A percentile compares a stretch with the other conserved stretches of the same genome.
These are phyloP conservation scores for Trichomonas tenax DNA, from an alignment of 208 protist species.

Conservation along the genomic window DNA sequence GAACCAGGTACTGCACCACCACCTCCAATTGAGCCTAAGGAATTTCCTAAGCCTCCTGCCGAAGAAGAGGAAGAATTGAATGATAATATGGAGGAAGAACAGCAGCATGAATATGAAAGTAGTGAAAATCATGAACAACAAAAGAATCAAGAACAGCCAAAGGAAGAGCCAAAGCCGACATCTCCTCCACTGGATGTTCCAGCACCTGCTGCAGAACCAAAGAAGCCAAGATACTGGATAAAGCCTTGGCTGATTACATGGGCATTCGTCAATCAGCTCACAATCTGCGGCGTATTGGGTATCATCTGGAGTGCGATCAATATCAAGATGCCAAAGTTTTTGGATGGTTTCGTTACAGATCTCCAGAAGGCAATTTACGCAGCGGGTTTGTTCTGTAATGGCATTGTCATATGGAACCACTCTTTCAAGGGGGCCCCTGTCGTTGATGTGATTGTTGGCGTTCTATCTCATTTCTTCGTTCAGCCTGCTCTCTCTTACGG, in stretches of 20 bases:
- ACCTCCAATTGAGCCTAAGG: not conserved
- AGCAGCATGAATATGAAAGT: not conserved
- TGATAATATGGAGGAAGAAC: not conserved
- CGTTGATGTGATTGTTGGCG: not conserved
- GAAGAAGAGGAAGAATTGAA: not conserved
- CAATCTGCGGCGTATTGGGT: not conserved
- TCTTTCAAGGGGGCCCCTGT: not conserved
- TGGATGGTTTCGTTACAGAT: not conserved
- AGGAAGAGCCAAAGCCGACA: not conserved
- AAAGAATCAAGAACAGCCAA: not conserved
- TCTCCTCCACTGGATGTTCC: not conserved
- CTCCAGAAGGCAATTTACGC: not conserved
- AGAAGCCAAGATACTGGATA: no score
- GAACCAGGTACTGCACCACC: not conserved
- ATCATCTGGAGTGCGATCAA: not conserved
- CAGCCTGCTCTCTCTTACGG: not conserved
- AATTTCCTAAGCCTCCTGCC: not conserved
- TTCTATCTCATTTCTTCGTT: not conserved
- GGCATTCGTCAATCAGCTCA: not conserved
- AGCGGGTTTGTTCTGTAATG: not conserved
- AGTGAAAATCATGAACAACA: not conserved
- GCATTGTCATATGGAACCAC: not conserved
- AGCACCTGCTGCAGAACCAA: not conserved
- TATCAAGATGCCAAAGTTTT: not conserved
- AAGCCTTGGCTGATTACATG: not conserved